A percentile compares a stretch with the other conserved stretches of the same genome.
Conservation (phyloP, 495 filamentous ascomycete species). For the Podospora bellae-mahoneyi region DNA sequence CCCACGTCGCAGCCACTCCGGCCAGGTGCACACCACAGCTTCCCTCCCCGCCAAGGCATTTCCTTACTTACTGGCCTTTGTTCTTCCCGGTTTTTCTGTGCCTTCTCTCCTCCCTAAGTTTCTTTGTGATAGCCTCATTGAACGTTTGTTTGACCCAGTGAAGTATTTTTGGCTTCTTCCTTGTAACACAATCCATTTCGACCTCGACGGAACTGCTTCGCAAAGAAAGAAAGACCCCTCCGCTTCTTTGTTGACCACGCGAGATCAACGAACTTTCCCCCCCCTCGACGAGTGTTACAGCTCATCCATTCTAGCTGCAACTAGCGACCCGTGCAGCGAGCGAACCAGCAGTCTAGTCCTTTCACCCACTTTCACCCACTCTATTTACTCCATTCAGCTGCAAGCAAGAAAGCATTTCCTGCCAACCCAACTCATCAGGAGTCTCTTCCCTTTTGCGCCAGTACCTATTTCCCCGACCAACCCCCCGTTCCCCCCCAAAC, state of each 20-base stretch:
- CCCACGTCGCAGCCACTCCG: background rate
- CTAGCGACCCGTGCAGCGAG: slow-evolving; percentile 21
- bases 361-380: slow-evolving; percentile 4
- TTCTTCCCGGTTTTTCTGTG: slow-evolving; percentile 4
- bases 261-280: slow-evolving; percentile 15
- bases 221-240: slow-evolving; percentile 11
- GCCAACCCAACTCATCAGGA: slow-evolving; percentile 21
- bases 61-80: slow-evolving; percentile 16
- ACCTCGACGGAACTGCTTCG: slow-evolving; percentile 5
- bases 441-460: slow-evolving; percentile 9
- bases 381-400: slow-evolving; percentile 16
- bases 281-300: slow-evolving; percentile 6
- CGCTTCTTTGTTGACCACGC: slow-evolving; percentile 11
- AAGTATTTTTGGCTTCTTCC: slow-evolving; percentile 2
- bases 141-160: slow-evolving; percentile 1
- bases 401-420: slow-evolving; percentile 9
- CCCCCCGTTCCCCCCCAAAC: background rate
- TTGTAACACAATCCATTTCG: slow-evolving; percentile 1
- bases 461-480: slow-evolving; percentile 1
- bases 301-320: slow-evolving; percentile 17
- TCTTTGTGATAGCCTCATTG: slow-evolving; percentile 13
- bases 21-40: slow-evolving; percentile 14
- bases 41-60: slow-evolving; percentile 22
- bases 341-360: slow-evolving; percentile 13
- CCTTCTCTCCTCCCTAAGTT: background rate